A percentile compares a stretch with the other conserved stretches of the same genome.
Conservation (phyloP, 1,139 yeast genomes). For the Candida labiduridarum region DNA sequence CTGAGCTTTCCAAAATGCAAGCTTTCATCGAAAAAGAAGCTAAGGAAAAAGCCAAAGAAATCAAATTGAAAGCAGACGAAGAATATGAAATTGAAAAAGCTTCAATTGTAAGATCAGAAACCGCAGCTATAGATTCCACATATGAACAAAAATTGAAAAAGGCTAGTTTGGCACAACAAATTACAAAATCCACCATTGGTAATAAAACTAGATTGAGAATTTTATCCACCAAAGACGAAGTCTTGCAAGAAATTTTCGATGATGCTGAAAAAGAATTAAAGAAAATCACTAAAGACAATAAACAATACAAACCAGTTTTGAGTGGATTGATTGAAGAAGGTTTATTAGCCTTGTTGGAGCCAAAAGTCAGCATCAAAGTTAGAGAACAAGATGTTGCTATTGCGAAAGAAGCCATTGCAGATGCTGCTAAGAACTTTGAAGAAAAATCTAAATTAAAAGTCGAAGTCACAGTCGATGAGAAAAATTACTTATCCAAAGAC, state of each 20-base stretch:
- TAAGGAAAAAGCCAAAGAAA: conserved; percentile 97
- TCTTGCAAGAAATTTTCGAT: conserved; percentile 72
- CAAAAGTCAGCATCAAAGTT: conserved; percentile 62
- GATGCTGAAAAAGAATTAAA: conserved; percentile 67
- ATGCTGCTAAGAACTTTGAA: conserved; percentile 66
- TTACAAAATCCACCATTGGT: conserved; percentile 90
- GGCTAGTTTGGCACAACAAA: conserved; percentile 91
- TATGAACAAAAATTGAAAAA: conserved; percentile 88
- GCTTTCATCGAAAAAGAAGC: conserved; percentile 99
- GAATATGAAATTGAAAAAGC: conserved; percentile 98
- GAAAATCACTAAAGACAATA: conserved; percentile 47
- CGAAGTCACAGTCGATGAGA: conserved; percentile 56
- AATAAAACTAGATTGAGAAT: conserved; percentile 94
- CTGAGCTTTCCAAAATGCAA: conserved; percentile 97
- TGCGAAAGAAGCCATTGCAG: conserved; percentile 63
- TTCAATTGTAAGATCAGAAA: conserved; percentile 88
- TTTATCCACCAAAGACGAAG: conserved; percentile 82
- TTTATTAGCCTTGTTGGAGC: conserved; percentile 72
- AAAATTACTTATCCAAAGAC: conserved; percentile 57
- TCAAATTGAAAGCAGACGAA: conserved; percentile 93
- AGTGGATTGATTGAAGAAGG: conserved; percentile 85
- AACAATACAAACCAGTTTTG: conserved; percentile 68
- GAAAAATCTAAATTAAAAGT: conserved; percentile 56
- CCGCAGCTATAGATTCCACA: conserved; percentile 79
- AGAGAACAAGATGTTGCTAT: conserved; percentile 68